Evolutionary conservation across 345 rosid species (phyloP), one percentile per base, ranked within the genome.

Genomic region (Viola odorata): DNA sequence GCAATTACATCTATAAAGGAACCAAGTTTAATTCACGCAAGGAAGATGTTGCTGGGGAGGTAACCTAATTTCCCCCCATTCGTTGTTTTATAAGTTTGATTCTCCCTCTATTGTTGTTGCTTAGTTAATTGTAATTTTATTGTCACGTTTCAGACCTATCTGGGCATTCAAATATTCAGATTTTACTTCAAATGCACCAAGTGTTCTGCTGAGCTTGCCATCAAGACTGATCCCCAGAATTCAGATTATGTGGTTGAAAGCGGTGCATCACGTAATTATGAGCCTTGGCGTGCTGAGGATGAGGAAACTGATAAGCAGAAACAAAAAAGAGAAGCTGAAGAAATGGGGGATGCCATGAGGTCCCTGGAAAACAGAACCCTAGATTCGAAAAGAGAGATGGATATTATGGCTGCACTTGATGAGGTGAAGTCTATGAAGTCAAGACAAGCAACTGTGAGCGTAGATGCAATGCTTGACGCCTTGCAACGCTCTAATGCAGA

Each of bases 321-420:
- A 32, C 78, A 14, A 69, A 88, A 80, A 69, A 75, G 96, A 65
- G 91, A 77, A 40, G 84, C 84, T 4, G 96, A 94, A 63, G 99
- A 90, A 78, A 80, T 85, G 91, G 97, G 97, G 12, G 96, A 94
- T 74, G 96, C 96, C 0, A 94, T 94, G 99, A 94, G 86, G 68
- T 81, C 99, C 3, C 61, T 94, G 80, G 96, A 90, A 80, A 94
- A 94, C 53, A 64, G 97, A 41, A 88, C 96, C 3, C 57, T 90
- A 69, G 97, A 94, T 78, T 94, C 96, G 1, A 94, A 94, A 65
- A 78, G 91, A 70, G 96, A 94, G 65, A 90, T 94, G 96, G 97
- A 90, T 70, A 94, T 90, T 60, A 77, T 90, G 58, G 97, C 97
- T 3, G 86, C 97, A 0, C 95, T 94, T 50, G 97, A 90, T 73